Evolutionary conservation across 352 stramenopile species (phyloP), one percentile per base, ranked within the genome.

Genomic region (Pythium aphanidermatum): DNA sequence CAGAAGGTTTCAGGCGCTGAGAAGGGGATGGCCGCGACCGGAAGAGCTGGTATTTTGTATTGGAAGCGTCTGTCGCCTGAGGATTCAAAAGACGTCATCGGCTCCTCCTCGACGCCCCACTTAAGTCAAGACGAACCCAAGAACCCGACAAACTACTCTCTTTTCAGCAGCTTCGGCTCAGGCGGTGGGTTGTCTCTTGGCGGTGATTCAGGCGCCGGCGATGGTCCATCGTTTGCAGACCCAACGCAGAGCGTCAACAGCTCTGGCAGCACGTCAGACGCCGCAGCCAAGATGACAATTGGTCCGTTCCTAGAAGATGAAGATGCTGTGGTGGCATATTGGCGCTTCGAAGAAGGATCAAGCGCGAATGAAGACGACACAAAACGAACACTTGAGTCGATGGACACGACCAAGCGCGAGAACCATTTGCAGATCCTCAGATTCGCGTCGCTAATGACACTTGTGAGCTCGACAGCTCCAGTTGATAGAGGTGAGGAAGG

Each of bases 221-320:
- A 17, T 8, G 32, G 32, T 16, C 28, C 10, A 21, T 12, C 16
- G 2, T 2, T 56, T 6, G 41, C 46, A 9, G 40, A 40, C n/a
- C 19, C 25, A 1, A 16, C 32, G 8, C 2, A 1, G 4, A 49
- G 11, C 21, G 47, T 27, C 13, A 27, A 26, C 26, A 32, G 6
- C 16, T 25, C 27, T 28, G 39, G 36, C 39, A 16, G 39, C 39
- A n/a, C 39, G 19, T 28, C 6, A n/a, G 44, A 60, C 1, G 17
- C 16, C 6, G 14, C 40, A 2, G 53, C 49, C 29, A 85, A 82
- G 56, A 73, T 76, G 58, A 83, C 68, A 3, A 88, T 93, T 49
- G 81, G 81, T 16, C 81, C 81, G 27, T 93, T 91, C 41, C 58
- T 90, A 17, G 81, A 91, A 14, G 81, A 93, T 46, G 81, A 91